A percentile compares a stretch with the other conserved stretches of the same genome.
Evolutionary conservation across 1,139 yeast genomes (phyloP).

Genomic region (Nakaseomyces kungkrabaensis): DNA sequence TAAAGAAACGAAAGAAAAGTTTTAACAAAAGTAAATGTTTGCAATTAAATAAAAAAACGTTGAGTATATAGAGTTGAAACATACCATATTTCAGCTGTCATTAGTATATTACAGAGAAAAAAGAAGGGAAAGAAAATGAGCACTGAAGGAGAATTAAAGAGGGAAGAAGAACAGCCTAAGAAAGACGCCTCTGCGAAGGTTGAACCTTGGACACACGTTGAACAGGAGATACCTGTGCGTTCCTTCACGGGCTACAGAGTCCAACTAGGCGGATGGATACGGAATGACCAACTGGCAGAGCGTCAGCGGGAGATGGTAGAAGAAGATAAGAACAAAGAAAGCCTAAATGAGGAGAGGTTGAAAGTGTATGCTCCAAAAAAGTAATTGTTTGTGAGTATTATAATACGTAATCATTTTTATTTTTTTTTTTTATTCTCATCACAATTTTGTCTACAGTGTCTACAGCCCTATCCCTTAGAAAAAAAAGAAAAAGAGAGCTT

Average conservation of each 20-base stretch:
- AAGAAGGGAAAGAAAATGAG: background rate
- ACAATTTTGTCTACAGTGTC: too few species aligned
- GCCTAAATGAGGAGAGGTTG: background rate
- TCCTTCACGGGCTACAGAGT: slow-evolving; percentile 22
- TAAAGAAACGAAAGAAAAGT: background rate
- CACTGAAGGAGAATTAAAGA: background rate
- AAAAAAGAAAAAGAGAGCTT: too few species aligned
- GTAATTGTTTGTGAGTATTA: background rate
- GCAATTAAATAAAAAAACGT: too few species aligned
- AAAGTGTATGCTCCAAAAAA: background rate
- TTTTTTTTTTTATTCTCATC: too few species aligned
- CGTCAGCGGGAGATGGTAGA: slow-evolving; percentile 2
- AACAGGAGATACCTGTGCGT: slow-evolving; percentile 13
- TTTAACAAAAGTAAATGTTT: too few species aligned
- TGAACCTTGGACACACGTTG: slow-evolving; percentile 16
- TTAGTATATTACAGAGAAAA: background rate
- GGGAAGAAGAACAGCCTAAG: background rate
- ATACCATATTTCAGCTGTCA: too few species aligned
- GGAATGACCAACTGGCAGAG: slow-evolving; percentile 12
- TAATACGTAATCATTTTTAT: too few species aligned
- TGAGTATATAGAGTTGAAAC: too few species aligned
- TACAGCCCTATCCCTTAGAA: too few species aligned
- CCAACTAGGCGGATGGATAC: slow-evolving; percentile 20
- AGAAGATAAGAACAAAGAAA: slow-evolving; percentile 3
- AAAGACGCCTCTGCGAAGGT: slow-evolving; percentile 4